Conservation (phyloP, 805 yeast genomes). For the Candida adriatica region DNA sequence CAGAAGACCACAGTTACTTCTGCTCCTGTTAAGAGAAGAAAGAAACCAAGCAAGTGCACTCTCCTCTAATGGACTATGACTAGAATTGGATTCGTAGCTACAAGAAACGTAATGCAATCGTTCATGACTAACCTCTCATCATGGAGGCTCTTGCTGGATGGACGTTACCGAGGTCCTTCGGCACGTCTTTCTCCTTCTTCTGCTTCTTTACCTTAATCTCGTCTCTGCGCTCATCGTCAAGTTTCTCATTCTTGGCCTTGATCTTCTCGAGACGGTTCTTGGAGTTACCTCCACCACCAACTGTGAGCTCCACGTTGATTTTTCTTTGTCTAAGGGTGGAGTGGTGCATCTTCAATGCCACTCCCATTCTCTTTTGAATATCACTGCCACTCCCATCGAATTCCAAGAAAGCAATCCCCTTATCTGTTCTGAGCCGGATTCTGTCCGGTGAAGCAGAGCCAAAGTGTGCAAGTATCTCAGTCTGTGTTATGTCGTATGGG, state of each 20-base stretch:
- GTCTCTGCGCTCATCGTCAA: conserved; percentile 61
- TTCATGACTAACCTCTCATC: conserved; percentile 3
- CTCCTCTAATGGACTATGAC: conserved; percentile 7
- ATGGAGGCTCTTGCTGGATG: conserved; percentile 61
- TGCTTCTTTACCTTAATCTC: conserved; percentile 44
- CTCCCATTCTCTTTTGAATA: conserved; percentile 74
- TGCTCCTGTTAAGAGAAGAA: conserved; percentile 8
- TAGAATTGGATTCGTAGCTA: too few species aligned
- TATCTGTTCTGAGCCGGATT: conserved; percentile 72
- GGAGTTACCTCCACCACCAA: conserved; percentile 97
- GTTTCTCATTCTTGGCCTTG: conserved; percentile 68
- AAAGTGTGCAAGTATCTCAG: conserved; percentile 65
- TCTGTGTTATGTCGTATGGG: conserved; percentile 62
- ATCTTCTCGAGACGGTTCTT: conserved; percentile 60
- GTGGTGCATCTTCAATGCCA: conserved; percentile 81
- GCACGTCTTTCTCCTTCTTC: conserved; percentile 11
- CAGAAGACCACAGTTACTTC: conserved; percentile 2
- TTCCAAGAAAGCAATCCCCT: conserved; percentile 90
- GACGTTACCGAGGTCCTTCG: conserved; percentile 20
- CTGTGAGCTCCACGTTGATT: conserved; percentile 93
- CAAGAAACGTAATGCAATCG: too few species aligned
- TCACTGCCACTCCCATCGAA: conserved; percentile 50
- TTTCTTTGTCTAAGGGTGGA: conserved; percentile 60
- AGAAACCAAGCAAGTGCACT: conserved; percentile 7
- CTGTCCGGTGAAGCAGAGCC: conserved; percentile 64